Evolutionary conservation across 768 basidiomycete genomes (phyloP), one percentile per base, ranked within the genome.

Genomic region (Leccinellum rugosiceps): DNA sequence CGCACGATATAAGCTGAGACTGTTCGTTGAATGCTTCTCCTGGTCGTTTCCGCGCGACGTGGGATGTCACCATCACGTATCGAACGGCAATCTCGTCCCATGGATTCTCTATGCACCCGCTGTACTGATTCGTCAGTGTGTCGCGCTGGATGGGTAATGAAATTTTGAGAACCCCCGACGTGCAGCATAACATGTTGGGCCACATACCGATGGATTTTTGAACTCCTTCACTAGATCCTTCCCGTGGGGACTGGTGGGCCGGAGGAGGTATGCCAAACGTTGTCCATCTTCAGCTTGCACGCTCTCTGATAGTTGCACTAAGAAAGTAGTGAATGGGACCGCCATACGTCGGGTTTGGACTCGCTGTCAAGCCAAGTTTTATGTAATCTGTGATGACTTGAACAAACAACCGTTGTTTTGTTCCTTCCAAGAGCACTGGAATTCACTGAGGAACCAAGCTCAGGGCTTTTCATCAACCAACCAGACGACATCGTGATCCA

Each of bases 1-100:
- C 90, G 76, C 71, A 92, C 92, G 82, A 81, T 47, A 92, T 84
- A 8, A 93, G 81, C 28, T 81, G 79, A 14, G 85, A 83, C 51
- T 94, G 87, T 63, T 92, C 89, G 62, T 85, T 88, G 72, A 92
- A 94, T 31, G 91, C 92, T 43, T 90, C 89, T 25, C 72, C 78
- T 21, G 81, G 79, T 43, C 86, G 78, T 64, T 84, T 81, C 64
- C 84, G 87, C 41, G 84, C 85, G 38, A 86, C 80, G 70, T 89
- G 82, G 30, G 82, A 80, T 58, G 88, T 86, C 23, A 87, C 85
- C 63, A 92, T 74, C 17, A 92, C 84, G 69, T 93, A 93, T 67
- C 90, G 86, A 50, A 92, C 83, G 8, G 88, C 84, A 63, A 94
- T 87, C 52, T 93, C 92, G 59, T 92, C 90, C 90, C 92, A 94